phyloP scores from a whole-genome alignment of 768 basidiomycete genomes.

The Mycena rebaudengoi region DNA sequence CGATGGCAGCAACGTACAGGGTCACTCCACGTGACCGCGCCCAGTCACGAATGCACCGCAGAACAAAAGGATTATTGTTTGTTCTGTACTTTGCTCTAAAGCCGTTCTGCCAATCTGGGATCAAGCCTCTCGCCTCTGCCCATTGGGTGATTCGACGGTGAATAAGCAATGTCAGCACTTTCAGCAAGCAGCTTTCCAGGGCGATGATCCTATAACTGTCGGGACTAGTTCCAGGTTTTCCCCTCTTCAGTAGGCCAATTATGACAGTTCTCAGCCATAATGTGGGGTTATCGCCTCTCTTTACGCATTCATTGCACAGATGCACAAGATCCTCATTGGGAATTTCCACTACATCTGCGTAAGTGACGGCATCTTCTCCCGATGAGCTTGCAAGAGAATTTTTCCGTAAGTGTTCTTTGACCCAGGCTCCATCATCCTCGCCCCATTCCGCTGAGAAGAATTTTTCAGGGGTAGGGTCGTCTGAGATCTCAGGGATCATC shows the following conservation, averaged over 20 bases:
- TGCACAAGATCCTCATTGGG: not conserved
- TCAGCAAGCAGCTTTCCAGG: constrained; percentile 32
- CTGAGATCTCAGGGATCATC: not conserved
- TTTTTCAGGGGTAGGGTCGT: constrained; percentile 9
- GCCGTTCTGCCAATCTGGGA: no score
- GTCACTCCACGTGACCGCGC: constrained; percentile 15
- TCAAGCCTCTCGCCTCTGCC: constrained; percentile 13
- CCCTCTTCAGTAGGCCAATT: constrained; percentile 15
- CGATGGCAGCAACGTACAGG: constrained; percentile 27
- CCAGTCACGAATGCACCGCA: constrained; percentile 23
- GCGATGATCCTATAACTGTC: constrained; percentile 29
- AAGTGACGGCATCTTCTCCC: not conserved
- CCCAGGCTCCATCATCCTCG: constrained; percentile 7
- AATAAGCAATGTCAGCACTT: constrained; percentile 32
- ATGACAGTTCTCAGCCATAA: not conserved
- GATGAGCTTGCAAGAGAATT: not conserved
- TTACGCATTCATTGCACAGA: constrained; percentile 7
- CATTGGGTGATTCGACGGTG: constrained; percentile 23
- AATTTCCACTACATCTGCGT: not conserved
- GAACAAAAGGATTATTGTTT: constrained; percentile 34
- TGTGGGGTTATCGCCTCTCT: not conserved
- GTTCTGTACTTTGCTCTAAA: constrained; percentile 31
- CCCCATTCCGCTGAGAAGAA: constrained; percentile 15
- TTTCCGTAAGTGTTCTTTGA: not conserved
- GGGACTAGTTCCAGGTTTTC: constrained; percentile 21